These are phyloP conservation scores for Pachysandra terminalis DNA, from an alignment of 164 flowering plant genomes.

Conservation along the genomic window DNA sequence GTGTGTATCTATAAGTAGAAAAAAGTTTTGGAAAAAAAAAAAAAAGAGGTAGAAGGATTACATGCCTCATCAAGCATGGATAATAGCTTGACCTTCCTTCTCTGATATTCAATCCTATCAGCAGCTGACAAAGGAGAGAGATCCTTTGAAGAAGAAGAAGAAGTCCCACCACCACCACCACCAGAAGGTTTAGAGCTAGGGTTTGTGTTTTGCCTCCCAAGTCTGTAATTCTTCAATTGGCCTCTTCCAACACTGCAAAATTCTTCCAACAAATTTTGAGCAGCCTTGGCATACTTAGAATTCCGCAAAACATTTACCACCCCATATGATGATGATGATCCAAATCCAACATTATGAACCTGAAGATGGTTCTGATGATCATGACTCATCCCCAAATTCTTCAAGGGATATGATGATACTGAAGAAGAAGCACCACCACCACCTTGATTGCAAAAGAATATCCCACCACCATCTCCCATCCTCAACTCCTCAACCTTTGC, in stretches of 20 bases:
- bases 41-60: conserved; percentile 28
- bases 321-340: conserved; percentile 29
- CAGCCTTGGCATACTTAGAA: conserved; percentile 63
- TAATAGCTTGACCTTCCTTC: conserved; percentile 78
- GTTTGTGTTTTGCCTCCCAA: conserved; percentile 32
- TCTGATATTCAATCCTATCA: conserved; percentile 78
- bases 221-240: conserved; percentile 51
- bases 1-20: no score
- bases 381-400: conserved; percentile 21
- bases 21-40: no score
- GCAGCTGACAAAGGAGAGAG: conserved; percentile 59
- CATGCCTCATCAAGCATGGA: conserved; percentile 95
- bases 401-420: conserved; percentile 18
- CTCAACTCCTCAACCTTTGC: conserved; percentile 66
- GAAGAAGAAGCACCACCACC: conserved; percentile 16
- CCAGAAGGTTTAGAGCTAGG: conserved; percentile 38
- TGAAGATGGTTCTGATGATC: conserved; percentile 20
- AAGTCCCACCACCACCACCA: conserved; percentile 24
- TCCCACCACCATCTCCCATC: conserved; percentile 40
- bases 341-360: conserved; percentile 39
- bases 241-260: conserved; percentile 85
- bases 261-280: conserved; percentile 78
- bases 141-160: conserved; percentile 52
- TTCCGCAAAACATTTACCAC: conserved; percentile 45
- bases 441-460: conserved; percentile 38